Evolutionary conservation across 305 asterid species (phyloP).

Genomic region (Rubia peregrina): DNA sequence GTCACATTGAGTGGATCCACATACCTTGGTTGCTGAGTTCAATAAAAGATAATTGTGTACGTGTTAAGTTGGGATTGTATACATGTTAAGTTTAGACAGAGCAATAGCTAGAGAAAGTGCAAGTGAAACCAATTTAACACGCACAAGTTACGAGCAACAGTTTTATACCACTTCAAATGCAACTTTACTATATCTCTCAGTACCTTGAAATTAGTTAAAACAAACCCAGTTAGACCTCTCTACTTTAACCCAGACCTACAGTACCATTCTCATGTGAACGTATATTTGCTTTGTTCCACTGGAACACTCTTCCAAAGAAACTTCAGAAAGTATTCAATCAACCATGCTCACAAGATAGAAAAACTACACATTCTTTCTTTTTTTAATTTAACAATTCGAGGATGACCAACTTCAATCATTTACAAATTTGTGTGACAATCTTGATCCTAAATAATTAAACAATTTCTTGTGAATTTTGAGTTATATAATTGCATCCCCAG

Average conservation of each 20-base stretch:
- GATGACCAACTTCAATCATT: not conserved
- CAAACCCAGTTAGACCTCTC: not conserved
- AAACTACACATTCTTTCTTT: not conserved
- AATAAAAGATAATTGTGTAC: slow-evolving; percentile 16
- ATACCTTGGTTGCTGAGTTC: slow-evolving; percentile 72
- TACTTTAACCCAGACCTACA: not conserved
- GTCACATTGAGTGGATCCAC: slow-evolving; percentile 92
- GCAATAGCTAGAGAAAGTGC: not conserved
- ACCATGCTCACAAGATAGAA: not conserved
- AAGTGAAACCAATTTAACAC: not conserved
- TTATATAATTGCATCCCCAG: not conserved
- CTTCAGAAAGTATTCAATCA: not conserved
- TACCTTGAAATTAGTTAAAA: not conserved
- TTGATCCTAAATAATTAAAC: not conserved
- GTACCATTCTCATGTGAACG: not conserved
- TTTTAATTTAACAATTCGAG: not conserved
- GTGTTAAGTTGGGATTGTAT: not conserved
- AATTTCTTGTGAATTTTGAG: not conserved
- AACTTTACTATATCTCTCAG: not conserved
- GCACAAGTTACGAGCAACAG: not conserved
- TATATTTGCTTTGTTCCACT: no score
- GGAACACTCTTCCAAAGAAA: not conserved
- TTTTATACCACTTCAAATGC: not conserved
- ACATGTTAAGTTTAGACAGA: no score
- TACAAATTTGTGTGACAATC: not conserved